Evolutionary conservation across 2,329 filamentous ascomycete genomes (phyloP).

Genomic region (Pestalotiopsis sp.): DNA sequence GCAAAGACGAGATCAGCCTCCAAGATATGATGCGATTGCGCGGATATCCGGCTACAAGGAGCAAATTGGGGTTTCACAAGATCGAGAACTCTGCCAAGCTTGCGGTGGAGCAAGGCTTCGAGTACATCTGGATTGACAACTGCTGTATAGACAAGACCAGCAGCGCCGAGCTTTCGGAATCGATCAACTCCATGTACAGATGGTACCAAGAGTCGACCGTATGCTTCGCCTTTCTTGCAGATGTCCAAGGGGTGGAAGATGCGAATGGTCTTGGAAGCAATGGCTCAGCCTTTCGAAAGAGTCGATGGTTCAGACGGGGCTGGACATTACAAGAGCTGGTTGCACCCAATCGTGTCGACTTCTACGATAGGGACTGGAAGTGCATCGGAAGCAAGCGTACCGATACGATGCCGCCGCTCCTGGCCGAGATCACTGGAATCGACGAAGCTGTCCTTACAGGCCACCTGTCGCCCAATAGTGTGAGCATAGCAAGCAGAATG

Average conservation of each 20-base stretch:
- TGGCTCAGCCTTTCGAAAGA: neutral
- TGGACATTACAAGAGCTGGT: neutral
- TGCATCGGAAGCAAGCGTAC: neutral
- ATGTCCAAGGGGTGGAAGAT: neutral
- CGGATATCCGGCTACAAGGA: neutral
- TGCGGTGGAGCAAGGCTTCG: neutral
- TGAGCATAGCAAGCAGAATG: neutral
- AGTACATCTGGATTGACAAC: neutral
- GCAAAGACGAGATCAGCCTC: neutral
- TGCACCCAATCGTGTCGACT: neutral
- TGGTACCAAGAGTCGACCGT: neutral
- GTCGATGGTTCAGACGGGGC: neutral
- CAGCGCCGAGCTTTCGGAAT: neutral
- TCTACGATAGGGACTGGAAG: neutral
- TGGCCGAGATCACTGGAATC: neutral
- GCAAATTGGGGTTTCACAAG: neutral
- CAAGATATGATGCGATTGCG: neutral
- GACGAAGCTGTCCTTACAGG: neutral
- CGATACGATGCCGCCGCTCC: neutral
- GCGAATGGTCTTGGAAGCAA: neutral
- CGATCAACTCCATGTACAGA: neutral
- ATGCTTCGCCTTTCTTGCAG: neutral
- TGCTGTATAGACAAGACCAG: neutral
- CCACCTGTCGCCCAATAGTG: neutral
- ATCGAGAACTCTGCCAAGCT: neutral